Conservation (phyloP, 1,284 basidiomycete species). For the Leccinum pseudoinsigne region DNA sequence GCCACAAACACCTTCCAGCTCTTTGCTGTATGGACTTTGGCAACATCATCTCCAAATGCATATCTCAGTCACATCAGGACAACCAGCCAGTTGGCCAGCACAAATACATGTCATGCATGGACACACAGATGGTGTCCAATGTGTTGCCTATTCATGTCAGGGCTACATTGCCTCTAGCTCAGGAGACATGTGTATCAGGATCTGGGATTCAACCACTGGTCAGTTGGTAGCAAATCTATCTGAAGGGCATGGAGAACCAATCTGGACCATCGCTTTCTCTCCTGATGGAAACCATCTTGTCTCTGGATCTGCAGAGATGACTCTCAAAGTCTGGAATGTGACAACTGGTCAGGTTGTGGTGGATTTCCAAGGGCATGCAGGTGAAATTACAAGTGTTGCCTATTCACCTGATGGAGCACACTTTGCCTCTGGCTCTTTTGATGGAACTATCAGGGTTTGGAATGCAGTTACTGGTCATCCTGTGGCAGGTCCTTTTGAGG, state of each 20-base stretch:
- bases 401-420: neutral
- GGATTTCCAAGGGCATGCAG: neutral
- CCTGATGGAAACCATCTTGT: neutral
- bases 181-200: neutral
- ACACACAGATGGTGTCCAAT: neutral
- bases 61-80: neutral
- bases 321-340: neutral
- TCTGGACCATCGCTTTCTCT: neutral
- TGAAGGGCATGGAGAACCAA: neutral
- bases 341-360: neutral
- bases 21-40: neutral
- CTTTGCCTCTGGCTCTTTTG: neutral
- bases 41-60: neutral
- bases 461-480: neutral
- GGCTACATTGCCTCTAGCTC: neutral
- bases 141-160: neutral
- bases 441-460: neutral
- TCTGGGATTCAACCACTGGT: neutral
- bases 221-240: neutral
- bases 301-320: neutral
- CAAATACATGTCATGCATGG: neutral
- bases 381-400: neutral
- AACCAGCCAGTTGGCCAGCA: neutral
- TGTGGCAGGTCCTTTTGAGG: neutral
- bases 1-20: neutral